Evolutionary conservation across 1,284 basidiomycete genomes (phyloP).

Genomic region (Ceratobasidium sp.): DNA sequence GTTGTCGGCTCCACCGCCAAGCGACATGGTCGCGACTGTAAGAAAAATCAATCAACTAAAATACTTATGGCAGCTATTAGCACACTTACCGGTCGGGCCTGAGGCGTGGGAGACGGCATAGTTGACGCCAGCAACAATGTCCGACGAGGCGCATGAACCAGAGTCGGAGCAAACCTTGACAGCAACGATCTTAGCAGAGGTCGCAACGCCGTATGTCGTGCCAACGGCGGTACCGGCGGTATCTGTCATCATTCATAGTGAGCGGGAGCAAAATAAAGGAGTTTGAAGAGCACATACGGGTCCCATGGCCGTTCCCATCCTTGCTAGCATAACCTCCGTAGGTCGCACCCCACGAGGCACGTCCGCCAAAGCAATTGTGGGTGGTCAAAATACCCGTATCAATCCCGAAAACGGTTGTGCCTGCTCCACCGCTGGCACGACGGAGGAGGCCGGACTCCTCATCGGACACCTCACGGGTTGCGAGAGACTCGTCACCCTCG

Average conservation of each 20-base stretch:
- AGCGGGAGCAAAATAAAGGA: constrained; percentile 6
- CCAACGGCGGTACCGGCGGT: constrained; percentile 62
- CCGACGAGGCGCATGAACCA: constrained; percentile 96
- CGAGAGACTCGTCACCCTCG: constrained; percentile 39
- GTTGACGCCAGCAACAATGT: constrained; percentile 87
- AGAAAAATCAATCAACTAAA: background rate
- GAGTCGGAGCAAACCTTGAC: constrained; percentile 97
- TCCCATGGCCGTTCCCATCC: constrained; percentile 48
- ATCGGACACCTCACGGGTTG: background rate
- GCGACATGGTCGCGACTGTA: constrained; percentile 48
- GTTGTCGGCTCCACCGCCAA: constrained; percentile 45
- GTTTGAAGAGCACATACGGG: constrained; percentile 28
- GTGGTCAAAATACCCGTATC: constrained; percentile 41
- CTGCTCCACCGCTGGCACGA: constrained; percentile 15
- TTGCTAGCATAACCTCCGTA: constrained; percentile 37
- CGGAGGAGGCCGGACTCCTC: constrained; percentile 18
- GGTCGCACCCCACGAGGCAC: constrained; percentile 49
- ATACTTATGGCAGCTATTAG: background rate
- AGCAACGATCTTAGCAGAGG: constrained; percentile 91
- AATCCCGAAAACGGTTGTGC: constrained; percentile 17
- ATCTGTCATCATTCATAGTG: constrained; percentile 32
- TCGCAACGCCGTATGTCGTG: constrained; percentile 92
- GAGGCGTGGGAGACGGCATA: constrained; percentile 81
- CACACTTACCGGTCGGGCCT: constrained; percentile 59
- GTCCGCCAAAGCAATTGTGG: constrained; percentile 46